Evolutionary conservation across 2,329 filamentous ascomycete genomes (phyloP).

Genomic region (Epichloe glyceriae): DNA sequence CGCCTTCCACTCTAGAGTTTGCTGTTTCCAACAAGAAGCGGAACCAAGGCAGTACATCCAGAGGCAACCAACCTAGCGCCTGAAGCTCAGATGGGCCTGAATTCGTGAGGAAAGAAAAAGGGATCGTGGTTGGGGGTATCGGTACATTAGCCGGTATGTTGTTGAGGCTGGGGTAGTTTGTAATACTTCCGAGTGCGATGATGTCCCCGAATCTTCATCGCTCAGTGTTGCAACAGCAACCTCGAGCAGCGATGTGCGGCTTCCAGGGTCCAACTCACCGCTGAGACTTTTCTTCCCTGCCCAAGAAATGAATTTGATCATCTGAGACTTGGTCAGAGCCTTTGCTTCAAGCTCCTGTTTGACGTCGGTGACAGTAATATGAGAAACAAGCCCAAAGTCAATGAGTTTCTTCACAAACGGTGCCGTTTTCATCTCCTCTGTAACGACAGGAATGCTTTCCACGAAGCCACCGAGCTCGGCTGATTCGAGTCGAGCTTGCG

Average conservation of each 20-base stretch:
- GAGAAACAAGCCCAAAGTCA: constrained; percentile 74
- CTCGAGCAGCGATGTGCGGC: constrained; percentile 58
- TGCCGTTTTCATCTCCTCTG: constrained; percentile 59
- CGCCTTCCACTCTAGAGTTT: constrained; percentile 43
- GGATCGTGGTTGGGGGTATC: constrained; percentile 68
- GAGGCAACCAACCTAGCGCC: constrained; percentile 71
- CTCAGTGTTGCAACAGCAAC: constrained; percentile 64
- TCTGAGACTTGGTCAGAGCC: constrained; percentile 65
- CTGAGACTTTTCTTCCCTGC: constrained; percentile 55
- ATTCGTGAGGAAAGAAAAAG: constrained; percentile 66
- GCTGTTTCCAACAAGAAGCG: constrained; percentile 62
- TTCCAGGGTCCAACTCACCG: constrained; percentile 59
- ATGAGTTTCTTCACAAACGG: constrained; percentile 69
- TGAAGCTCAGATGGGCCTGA: constrained; percentile 57
- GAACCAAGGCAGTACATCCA: constrained; percentile 80
- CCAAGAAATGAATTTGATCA: constrained; percentile 78
- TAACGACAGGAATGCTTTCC: constrained; percentile 75
- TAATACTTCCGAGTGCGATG: constrained; percentile 64
- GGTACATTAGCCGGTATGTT: constrained; percentile 74
- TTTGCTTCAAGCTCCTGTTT: constrained; percentile 70
- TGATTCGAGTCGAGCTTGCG: constrained; percentile 64
- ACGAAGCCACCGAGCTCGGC: constrained; percentile 60
- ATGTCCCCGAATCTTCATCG: constrained; percentile 54
- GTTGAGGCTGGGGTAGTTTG: constrained; percentile 59
- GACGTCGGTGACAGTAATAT: constrained; percentile 79